A percentile compares a stretch with the other conserved stretches of the same genome.
Conservation (phyloP, 2,329 filamentous ascomycete genomes). For the Teratosphaeria epicoccoides region DNA sequence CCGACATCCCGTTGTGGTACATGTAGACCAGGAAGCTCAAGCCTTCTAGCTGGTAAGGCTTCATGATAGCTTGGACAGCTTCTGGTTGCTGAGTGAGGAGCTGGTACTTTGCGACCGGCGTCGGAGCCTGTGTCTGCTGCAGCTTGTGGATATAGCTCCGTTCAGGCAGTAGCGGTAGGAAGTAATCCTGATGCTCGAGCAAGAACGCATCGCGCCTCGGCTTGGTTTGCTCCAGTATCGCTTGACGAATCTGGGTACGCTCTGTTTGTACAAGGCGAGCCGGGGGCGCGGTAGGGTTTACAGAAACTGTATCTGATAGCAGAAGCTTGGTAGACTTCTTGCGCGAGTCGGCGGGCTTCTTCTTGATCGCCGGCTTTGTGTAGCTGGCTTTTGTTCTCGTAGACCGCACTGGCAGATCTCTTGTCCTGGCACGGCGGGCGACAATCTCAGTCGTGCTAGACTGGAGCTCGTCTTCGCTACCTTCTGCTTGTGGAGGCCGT, state of each 20-base stretch:
- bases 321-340: slow-evolving; percentile 6
- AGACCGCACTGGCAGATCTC: slow-evolving; percentile 19
- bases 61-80: slow-evolving; percentile 40
- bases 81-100: slow-evolving; percentile 32
- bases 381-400: slow-evolving; percentile 17
- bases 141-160: slow-evolving; percentile 36
- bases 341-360: slow-evolving; percentile 4
- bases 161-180: slow-evolving; percentile 37
- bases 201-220: slow-evolving; percentile 37
- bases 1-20: slow-evolving; percentile 35
- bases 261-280: slow-evolving; percentile 18
- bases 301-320: slow-evolving; percentile 7
- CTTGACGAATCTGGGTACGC: slow-evolving; percentile 31
- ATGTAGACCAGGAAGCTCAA: slow-evolving; percentile 41
- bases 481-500: slow-evolving; percentile 19
- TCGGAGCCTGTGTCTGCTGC: slow-evolving; percentile 6
- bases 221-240: slow-evolving; percentile 33
- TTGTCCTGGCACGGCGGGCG: slow-evolving; percentile 8
- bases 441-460: slow-evolving; percentile 11
- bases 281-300: background rate
- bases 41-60: slow-evolving; percentile 42
- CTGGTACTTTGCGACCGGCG: slow-evolving; percentile 29
- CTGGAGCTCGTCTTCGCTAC: slow-evolving; percentile 70
- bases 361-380: slow-evolving; percentile 7
- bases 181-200: slow-evolving; percentile 34